Evolutionary conservation across 2,329 filamentous ascomycete genomes (phyloP), one percentile per base, ranked within the genome.

Genomic region (Cladobotryum mycophilum): DNA sequence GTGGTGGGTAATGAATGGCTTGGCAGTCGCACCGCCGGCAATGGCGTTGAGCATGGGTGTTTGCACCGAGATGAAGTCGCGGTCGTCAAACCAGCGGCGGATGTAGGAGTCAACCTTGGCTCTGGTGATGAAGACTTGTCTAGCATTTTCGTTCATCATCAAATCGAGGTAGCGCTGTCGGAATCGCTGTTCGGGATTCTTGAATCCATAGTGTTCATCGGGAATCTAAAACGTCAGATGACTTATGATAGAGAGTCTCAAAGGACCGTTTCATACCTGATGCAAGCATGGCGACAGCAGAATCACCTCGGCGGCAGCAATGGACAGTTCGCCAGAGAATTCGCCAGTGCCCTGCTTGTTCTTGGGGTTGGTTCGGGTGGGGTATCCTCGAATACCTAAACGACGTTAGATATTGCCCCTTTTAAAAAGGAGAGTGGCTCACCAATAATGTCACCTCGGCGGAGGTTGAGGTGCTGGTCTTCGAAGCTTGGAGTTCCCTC

Each of bases 1-100:
- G 76, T 97, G 93, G 70, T 95, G 87, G 13, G 93, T 97, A 60
- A 88, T 78, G 72, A 99, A 99, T 5, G 93, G 93, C 75, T 68
- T 90, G 53, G 93, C 93, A 1, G 93, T 97, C 34, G 93, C 93
- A 66, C 93, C 93, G 60, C 93, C 95, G 30, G 93, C 90, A 65
- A 96, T 95, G 63, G 88, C 82, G 68, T 96, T 95, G 81, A 99
- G 91, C 82, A 97, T 96, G 5, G 93, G 92, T 0, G 93, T 99
- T 73, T 97, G 89, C 22, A 97, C 91, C 68, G 96, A 91, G 50
- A 90, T 78, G 69, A 99, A 99, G 62, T 92, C 88, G 48, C 86
- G 80, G 60, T 85, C 81, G 62, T 96, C 88, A 60, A 99, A 89
- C 78, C 86, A 99, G 61, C 82, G 80, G 59, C 93, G 88, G 59